These are phyloP conservation scores for Ilyonectria mors-panacis DNA, from an alignment of 2,329 filamentous ascomycete genomes.

Conservation along the genomic window DNA sequence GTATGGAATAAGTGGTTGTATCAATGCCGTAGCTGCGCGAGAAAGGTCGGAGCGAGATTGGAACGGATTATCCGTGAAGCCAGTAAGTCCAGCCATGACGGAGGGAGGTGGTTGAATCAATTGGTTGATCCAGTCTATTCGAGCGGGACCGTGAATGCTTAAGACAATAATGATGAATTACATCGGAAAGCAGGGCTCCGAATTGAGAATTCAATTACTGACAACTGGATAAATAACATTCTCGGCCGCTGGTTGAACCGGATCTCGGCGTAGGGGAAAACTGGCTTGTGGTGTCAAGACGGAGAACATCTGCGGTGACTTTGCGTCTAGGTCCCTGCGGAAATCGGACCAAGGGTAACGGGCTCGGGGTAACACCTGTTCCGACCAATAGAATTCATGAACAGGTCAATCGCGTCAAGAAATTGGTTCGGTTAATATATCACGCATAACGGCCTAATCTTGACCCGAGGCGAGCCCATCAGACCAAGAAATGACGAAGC, in stretches of 20 bases:
- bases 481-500: neutral
- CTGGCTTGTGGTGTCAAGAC: too few relatives aligned
- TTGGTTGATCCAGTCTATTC: too few relatives aligned
- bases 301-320: too few relatives aligned
- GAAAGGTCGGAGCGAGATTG: slow-evolving; percentile 53
- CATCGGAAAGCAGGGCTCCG: too few relatives aligned
- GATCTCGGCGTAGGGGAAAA: too few relatives aligned
- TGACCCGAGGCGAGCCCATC: neutral
- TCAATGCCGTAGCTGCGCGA: slow-evolving; percentile 51
- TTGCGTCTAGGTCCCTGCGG: neutral
- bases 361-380: neutral
- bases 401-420: neutral
- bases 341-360: neutral
- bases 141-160: too few relatives aligned
- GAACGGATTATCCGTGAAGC: slow-evolving; percentile 59
- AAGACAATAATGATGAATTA: too few relatives aligned
- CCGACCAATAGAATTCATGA: neutral
- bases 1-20: slow-evolving; percentile 51
- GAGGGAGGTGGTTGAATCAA: too few relatives aligned
- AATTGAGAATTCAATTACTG: too few relatives aligned
- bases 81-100: slow-evolving; percentile 52
- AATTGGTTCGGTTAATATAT: neutral
- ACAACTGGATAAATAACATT: too few relatives aligned
- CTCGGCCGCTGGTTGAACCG: neutral
- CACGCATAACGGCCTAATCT: neutral